phyloP scores from a whole-genome alignment of 306 rosid species.

The Begonia masoniana region DNA sequence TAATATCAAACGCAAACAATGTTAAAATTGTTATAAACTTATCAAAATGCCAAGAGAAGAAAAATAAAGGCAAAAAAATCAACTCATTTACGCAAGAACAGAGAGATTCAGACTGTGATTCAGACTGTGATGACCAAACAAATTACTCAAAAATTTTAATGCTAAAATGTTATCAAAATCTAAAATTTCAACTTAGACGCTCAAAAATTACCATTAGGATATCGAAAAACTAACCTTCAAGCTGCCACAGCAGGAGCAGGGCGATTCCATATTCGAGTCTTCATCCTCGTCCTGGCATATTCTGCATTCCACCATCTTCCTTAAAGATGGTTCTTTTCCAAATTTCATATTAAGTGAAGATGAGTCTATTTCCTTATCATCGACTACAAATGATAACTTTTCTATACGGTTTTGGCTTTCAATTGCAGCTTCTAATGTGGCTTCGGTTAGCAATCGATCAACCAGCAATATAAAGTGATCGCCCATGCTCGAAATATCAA shows the following conservation, averaged over 20 bases:
- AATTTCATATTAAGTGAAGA: slow-evolving; percentile 25
- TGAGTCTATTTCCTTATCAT: slow-evolving; percentile 19
- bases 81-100: too few relatives aligned
- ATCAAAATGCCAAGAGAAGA: too few relatives aligned
- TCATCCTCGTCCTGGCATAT: slow-evolving; percentile 95
- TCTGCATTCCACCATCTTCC: slow-evolving; percentile 70
- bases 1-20: too few relatives aligned
- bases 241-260: slow-evolving; percentile 97
- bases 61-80: too few relatives aligned
- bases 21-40: too few relatives aligned
- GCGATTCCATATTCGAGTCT: slow-evolving; percentile 81
- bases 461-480: slow-evolving; percentile 88
- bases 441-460: slow-evolving; percentile 82
- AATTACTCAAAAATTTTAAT: too few relatives aligned
- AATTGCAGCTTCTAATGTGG: slow-evolving; percentile 87
- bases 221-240: slow-evolving; percentile 40
- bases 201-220: too few relatives aligned
- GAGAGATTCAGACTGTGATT: too few relatives aligned
- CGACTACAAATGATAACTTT: slow-evolving; percentile 41
- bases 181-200: too few relatives aligned
- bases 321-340: slow-evolving; percentile 21
- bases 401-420: slow-evolving; percentile 57
- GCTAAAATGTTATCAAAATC: too few relatives aligned
- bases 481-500: slow-evolving; percentile 45
- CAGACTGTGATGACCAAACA: too few relatives aligned